phyloP scores from a whole-genome alignment of 495 filamentous ascomycete species.

The Neurospora sublineolata region DNA sequence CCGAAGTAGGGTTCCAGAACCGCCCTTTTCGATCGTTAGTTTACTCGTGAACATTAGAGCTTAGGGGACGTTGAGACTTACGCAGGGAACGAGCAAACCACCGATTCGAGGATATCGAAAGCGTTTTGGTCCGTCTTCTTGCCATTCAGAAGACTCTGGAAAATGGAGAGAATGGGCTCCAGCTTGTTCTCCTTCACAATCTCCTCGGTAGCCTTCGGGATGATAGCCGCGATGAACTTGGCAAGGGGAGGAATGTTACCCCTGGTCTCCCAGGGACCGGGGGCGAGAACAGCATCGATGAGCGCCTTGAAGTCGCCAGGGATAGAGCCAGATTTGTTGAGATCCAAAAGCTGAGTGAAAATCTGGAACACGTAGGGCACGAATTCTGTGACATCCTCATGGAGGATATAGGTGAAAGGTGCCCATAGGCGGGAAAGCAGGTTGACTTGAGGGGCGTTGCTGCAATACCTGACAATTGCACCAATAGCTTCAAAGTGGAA shows the following conservation, averaged over 20 bases:
- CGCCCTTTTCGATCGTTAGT: slow-evolving; percentile 32
- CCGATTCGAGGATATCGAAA: slow-evolving; percentile 79
- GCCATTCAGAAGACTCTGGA: slow-evolving; percentile 68
- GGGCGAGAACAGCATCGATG: slow-evolving; percentile 61
- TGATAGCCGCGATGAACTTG: slow-evolving; percentile 70
- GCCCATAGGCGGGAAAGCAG: slow-evolving; percentile 67
- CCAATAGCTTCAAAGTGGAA: slow-evolving; percentile 93
- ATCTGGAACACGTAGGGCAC: slow-evolving; percentile 95
- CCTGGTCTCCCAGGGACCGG: slow-evolving; percentile 71
- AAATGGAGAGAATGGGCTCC: slow-evolving; percentile 75
- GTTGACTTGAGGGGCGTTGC: slow-evolving; percentile 53
- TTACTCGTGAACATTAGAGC: background rate
- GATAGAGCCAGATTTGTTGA: slow-evolving; percentile 60
- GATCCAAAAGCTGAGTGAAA: slow-evolving; percentile 77
- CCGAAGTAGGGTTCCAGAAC: slow-evolving; percentile 66
- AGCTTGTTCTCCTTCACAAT: slow-evolving; percentile 62
- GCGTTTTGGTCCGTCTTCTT: slow-evolving; percentile 69
- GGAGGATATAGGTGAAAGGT: slow-evolving; percentile 65
- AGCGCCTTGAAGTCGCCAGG: slow-evolving; percentile 67
- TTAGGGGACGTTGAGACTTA: slow-evolving; percentile 29
- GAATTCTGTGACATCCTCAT: slow-evolving; percentile 79
- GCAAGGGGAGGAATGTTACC: slow-evolving; percentile 89
- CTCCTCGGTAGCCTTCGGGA: slow-evolving; percentile 58
- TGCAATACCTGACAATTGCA: slow-evolving; percentile 78
- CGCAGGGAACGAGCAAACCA: slow-evolving; percentile 59